Evolutionary conservation across 257 asterid species (phyloP).

Genomic region (Primulina tabacum): DNA sequence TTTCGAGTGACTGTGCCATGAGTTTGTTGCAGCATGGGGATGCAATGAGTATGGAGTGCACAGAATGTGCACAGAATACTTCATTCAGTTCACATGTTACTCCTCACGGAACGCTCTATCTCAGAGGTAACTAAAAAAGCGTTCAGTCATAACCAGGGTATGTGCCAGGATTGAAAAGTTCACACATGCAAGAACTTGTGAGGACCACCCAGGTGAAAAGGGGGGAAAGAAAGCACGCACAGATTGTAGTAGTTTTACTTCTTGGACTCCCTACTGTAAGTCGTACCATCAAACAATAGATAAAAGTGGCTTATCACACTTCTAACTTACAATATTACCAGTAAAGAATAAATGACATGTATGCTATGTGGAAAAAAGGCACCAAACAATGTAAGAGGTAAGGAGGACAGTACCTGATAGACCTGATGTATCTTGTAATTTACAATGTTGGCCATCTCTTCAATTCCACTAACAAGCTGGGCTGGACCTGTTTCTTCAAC

Average conservation of each 20-base stretch:
- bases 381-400: neutral
- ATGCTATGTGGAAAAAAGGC: neutral
- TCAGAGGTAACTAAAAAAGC: neutral
- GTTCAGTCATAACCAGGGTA: too few relatives aligned
- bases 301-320: neutral
- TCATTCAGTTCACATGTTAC: neutral
- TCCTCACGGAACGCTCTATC: neutral
- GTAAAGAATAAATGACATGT: neutral
- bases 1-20: neutral
- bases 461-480: conserved; percentile 59
- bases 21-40: neutral
- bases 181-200: neutral
- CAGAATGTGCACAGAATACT: neutral
- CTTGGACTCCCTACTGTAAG: neutral
- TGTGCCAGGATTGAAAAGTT: neutral
- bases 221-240: neutral
- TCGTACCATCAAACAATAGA: neutral
- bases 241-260: neutral
- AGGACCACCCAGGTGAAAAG: neutral
- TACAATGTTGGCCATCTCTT: conserved; percentile 80
- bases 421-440: conserved; percentile 69
- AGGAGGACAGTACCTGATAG: conserved; percentile 56
- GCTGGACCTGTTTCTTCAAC: conserved; percentile 68
- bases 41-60: neutral
- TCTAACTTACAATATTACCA: neutral